Percentiles rank a stretch among this genome's conserved stretches.
Evolutionary conservation across 495 filamentous ascomycete species (phyloP).

Genomic region (Penicillium egyptiacum): DNA sequence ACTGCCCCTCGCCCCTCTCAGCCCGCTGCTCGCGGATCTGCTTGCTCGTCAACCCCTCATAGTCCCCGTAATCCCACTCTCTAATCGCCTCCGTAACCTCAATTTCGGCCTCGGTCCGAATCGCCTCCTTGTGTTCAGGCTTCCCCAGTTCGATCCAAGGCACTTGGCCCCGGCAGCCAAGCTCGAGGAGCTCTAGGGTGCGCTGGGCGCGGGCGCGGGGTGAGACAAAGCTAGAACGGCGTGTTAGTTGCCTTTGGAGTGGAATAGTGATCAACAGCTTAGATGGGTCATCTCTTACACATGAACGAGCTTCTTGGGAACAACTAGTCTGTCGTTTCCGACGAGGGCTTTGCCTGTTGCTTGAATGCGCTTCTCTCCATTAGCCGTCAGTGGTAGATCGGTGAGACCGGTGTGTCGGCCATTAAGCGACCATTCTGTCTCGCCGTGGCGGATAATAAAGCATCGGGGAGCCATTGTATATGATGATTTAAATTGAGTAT

Average conservation of each 20-base stretch:
- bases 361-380: conserved; percentile 80
- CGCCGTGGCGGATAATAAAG: conserved; percentile 91
- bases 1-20: conserved; percentile 43
- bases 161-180: conserved; percentile 53
- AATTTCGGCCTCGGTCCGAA: conserved; percentile 55
- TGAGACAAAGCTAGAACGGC: conserved; percentile 67
- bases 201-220: conserved; percentile 81
- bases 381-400: conserved; percentile 81
- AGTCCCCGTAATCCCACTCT: conserved; percentile 96
- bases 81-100: conserved; percentile 74
- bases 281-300: conserved; percentile 46
- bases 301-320: conserved; percentile 75
- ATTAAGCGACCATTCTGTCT: conserved; percentile 96
- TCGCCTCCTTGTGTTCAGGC: conserved; percentile 35
- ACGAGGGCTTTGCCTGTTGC: conserved; percentile 82
- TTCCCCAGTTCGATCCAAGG: conserved; percentile 54
- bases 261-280: neutral
- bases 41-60: conserved; percentile 81
- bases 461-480: conserved; percentile 68
- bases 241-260: neutral
- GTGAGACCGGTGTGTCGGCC: conserved; percentile 86
- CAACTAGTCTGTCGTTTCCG: conserved; percentile 81
- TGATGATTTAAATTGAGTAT: neutral
- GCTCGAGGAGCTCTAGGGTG: conserved; percentile 78
- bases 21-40: conserved; percentile 62